Conservation (phyloP, 768 basidiomycete genomes). For the Mycena venus region DNA sequence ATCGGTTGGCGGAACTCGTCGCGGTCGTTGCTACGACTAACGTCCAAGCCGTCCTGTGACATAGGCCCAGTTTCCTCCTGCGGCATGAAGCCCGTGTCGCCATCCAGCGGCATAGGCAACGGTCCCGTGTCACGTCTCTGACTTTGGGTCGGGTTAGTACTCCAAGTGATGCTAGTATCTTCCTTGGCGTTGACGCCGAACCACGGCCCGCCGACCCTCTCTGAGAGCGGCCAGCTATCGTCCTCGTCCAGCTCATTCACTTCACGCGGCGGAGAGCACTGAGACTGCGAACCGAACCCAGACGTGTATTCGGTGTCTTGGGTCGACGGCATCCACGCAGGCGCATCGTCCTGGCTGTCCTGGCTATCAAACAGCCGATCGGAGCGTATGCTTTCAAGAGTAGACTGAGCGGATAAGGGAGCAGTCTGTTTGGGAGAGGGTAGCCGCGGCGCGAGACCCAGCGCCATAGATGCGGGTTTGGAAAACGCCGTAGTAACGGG, state of each 20-base stretch:
- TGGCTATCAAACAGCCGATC: constrained; percentile 65
- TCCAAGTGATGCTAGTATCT: constrained; percentile 81
- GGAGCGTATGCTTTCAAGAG: constrained; percentile 65
- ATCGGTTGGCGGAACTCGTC: constrained; percentile 35
- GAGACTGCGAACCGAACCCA: constrained; percentile 51
- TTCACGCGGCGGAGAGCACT: constrained; percentile 39
- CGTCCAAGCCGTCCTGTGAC: constrained; percentile 2
- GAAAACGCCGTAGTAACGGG: constrained; percentile 54
- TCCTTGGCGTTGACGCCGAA: constrained; percentile 68
- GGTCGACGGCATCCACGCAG: constrained; percentile 70
- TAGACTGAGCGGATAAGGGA: constrained; percentile 64
- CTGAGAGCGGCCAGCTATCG: constrained; percentile 84
- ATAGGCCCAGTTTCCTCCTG: background rate
- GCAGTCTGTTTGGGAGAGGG: constrained; percentile 42
- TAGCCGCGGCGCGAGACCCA: constrained; percentile 57
- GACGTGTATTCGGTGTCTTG: constrained; percentile 71
- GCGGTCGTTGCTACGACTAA: constrained; percentile 26
- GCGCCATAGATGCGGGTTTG: constrained; percentile 58
- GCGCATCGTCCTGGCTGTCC: constrained; percentile 55
- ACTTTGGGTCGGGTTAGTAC: constrained; percentile 73
- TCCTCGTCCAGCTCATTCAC: constrained; percentile 63
- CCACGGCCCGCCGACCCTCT: constrained; percentile 74
- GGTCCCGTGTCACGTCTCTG: constrained; percentile 60
- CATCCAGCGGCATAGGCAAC: constrained; percentile 17
- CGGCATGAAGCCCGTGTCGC: background rate